A percentile compares a stretch with the other conserved stretches of the same genome.
Evolutionary conservation across 345 rosid species (phyloP).

Genomic region (Citropsis articulata): DNA sequence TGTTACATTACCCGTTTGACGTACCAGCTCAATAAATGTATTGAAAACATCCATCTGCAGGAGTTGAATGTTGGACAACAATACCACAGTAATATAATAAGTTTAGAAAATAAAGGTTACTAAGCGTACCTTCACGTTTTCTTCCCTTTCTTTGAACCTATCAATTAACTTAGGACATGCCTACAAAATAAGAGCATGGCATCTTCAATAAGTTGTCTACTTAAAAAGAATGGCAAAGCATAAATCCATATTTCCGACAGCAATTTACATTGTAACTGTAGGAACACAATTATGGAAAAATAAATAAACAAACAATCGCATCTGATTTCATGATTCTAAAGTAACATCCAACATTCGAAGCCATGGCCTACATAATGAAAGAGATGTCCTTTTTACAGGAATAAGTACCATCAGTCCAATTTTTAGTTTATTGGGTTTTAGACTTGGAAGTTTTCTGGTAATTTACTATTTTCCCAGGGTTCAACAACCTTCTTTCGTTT

Average conservation of each 20-base stretch:
- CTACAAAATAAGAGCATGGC: constrained; percentile 44
- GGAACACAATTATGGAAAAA: neutral
- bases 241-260: neutral
- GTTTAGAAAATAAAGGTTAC: constrained; percentile 1
- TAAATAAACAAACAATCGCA: neutral
- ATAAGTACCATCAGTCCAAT: neutral
- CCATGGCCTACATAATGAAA: neutral
- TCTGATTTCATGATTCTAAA: neutral
- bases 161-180: constrained; percentile 96
- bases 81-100: constrained; percentile 1
- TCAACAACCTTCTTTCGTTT: neutral
- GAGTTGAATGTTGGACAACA: constrained; percentile 21
- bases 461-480: neutral
- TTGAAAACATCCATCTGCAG: constrained; percentile 95
- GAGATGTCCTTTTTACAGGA: neutral
- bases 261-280: neutral
- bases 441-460: neutral
- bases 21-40: constrained; percentile 93
- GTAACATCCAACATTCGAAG: neutral
- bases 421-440: neutral
- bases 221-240: neutral
- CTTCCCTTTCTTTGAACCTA: constrained; percentile 98
- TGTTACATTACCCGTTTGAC: constrained; percentile 94
- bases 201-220: neutral
- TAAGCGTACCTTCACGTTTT: constrained; percentile 85